A percentile compares a stretch with the other conserved stretches of the same genome.
These are phyloP conservation scores for Boechera retrofracta DNA, from an alignment of 345 rosid species.

Conservation along the genomic window DNA sequence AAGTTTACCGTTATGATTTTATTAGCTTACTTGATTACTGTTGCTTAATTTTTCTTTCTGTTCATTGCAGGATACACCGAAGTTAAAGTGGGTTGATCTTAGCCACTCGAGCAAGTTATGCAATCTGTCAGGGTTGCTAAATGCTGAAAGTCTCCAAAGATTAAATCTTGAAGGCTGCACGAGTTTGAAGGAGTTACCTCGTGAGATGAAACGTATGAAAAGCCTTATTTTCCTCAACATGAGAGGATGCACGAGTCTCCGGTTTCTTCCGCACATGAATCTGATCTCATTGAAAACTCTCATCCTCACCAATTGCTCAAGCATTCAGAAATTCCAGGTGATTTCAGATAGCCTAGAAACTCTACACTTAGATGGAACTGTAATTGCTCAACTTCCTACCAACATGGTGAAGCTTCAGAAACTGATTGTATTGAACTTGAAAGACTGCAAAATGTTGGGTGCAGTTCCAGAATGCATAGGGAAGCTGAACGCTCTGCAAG, in stretches of 20 bases:
- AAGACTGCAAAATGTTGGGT: slow-evolving; percentile 9
- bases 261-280: neutral
- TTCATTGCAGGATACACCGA: slow-evolving; percentile 36
- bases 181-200: slow-evolving; percentile 16
- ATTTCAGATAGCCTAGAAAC: slow-evolving; percentile 16
- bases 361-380: slow-evolving; percentile 33
- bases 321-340: slow-evolving; percentile 5
- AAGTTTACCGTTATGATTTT: neutral
- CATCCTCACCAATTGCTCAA: slow-evolving; percentile 41
- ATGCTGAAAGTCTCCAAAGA: slow-evolving; percentile 39
- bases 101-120: slow-evolving; percentile 23
- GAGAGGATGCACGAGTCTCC: slow-evolving; percentile 37
- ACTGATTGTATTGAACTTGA: slow-evolving; percentile 33
- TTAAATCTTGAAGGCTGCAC: slow-evolving; percentile 42
- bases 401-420: slow-evolving; percentile 19
- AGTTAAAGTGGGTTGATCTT: slow-evolving; percentile 44
- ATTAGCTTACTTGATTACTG: neutral
- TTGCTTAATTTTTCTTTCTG: neutral
- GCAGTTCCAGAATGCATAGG: slow-evolving; percentile 30
- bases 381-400: slow-evolving; percentile 26
- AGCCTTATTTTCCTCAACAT: slow-evolving; percentile 31
- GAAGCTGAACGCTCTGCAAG: slow-evolving; percentile 33
- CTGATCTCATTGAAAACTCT: slow-evolving; percentile 28
- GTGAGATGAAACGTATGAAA: slow-evolving; percentile 5
- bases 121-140: slow-evolving; percentile 34